These are phyloP conservation scores for Naganishia sp. DNA, from an alignment of 1,284 basidiomycete species.

Conservation along the genomic window DNA sequence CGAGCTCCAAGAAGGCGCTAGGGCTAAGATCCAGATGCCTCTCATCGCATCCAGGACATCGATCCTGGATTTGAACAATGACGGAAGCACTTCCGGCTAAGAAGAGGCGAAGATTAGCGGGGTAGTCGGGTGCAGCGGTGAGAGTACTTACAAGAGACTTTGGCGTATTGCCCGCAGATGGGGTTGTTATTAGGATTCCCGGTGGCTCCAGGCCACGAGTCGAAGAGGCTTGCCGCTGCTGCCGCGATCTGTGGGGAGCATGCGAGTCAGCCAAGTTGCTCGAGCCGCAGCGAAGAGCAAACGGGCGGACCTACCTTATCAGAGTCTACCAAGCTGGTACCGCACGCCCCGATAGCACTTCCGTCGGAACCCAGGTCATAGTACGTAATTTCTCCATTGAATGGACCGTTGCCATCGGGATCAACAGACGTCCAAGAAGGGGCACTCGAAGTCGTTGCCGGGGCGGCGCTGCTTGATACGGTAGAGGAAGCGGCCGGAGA, in stretches of 20 bases:
- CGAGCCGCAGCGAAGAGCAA: background rate
- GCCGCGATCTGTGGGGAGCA: constrained; percentile 50
- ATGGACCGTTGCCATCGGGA: constrained; percentile 45
- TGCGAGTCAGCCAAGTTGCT: constrained; percentile 1
- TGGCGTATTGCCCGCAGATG: constrained; percentile 56
- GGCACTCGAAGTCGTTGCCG: constrained; percentile 31
- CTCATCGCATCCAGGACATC: constrained; percentile 55
- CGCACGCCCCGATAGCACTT: constrained; percentile 43
- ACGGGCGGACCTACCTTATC: constrained; percentile 16
- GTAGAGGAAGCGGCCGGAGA: constrained; percentile 13
- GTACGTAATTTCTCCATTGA: constrained; percentile 48
- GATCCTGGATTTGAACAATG: constrained; percentile 55
- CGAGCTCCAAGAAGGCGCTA: constrained; percentile 54
- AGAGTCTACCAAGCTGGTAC: constrained; percentile 30
- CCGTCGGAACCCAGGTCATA: constrained; percentile 40
- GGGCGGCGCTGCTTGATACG: constrained; percentile 11
- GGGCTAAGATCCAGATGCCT: constrained; percentile 56
- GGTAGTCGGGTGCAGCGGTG: no score
- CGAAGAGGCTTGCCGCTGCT: constrained; percentile 53
- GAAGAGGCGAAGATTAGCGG: no score
- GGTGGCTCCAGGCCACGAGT: constrained; percentile 54
- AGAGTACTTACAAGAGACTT: constrained; percentile 48
- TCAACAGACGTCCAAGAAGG: constrained; percentile 38
- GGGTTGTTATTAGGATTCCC: constrained; percentile 58
- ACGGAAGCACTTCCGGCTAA: constrained; percentile 38